Percentiles rank a stretch among this genome's conserved stretches.
Evolutionary conservation across 208 protist genomes (phyloP).

Genomic region (Crithidia thermophila): DNA sequence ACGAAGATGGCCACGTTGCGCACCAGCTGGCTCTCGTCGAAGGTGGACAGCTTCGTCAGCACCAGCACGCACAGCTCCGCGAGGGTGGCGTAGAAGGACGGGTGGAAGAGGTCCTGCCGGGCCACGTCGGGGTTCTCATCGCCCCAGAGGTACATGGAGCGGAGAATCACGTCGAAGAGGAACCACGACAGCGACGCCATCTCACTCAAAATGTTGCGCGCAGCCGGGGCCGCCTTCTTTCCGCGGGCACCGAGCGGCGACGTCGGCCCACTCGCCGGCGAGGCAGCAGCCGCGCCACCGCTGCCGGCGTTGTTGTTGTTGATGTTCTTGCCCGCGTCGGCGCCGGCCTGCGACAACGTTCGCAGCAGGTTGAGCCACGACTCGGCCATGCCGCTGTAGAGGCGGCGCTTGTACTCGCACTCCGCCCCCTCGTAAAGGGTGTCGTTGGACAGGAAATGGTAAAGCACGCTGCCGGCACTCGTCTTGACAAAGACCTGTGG

Average conservation of each 20-base stretch:
- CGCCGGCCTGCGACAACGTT: conserved; percentile 11
- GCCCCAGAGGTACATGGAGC: conserved; percentile 81
- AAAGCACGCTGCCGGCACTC: conserved; percentile 65
- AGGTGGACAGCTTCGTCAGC: conserved; percentile 53
- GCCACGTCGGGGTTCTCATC: conserved; percentile 52
- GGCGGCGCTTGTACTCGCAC: conserved; percentile 37
- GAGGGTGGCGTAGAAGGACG: conserved; percentile 58
- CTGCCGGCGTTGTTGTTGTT: neutral
- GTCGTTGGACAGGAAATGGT: conserved; percentile 87
- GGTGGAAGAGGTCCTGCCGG: conserved; percentile 66
- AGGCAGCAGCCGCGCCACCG: neutral
- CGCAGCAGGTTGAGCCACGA: conserved; percentile 67
- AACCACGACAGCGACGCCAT: conserved; percentile 87
- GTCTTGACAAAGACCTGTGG: conserved; percentile 49
- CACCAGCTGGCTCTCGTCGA: conserved; percentile 63
- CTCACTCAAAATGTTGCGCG: conserved; percentile 60
- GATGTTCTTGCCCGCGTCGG: neutral
- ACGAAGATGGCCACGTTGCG: conserved; percentile 76
- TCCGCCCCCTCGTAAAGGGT: conserved; percentile 62
- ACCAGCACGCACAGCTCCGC: conserved; percentile 71
- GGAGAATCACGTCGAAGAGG: conserved; percentile 84
- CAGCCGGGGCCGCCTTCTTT: conserved; percentile 21
- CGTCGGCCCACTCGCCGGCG: neutral
- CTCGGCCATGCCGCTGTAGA: conserved; percentile 84
- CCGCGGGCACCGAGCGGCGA: neutral